Base-by-base conservation (phyloP, 1,284 basidiomycete genomes). In the Entoloma clypeatum region DNA sequence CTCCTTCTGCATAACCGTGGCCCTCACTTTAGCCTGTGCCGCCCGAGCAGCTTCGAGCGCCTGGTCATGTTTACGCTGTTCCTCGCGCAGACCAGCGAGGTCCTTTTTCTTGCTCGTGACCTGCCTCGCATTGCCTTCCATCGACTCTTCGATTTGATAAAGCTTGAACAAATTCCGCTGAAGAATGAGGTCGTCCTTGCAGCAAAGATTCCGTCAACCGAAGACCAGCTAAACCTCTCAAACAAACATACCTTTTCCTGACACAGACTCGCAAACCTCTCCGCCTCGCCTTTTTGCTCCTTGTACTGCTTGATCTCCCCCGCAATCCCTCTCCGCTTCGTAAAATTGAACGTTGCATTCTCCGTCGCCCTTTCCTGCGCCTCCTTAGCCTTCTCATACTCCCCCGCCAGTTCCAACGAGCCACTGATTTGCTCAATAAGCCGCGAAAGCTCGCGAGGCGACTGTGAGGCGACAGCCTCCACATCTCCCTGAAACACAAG, bases 401-500 rank as follows among this genome's bases (percentile, higher is more conserved):
- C 92, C 0, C 73, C 68, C 1, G 91, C 82, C 16, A 96, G 78
- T 56, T 98, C 95, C 25, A 95, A 73, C 0, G 91, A 94, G 1
- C 93, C 93, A 49, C 85, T 91, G 51, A 99, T 98, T 59, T 97
- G 92, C 54, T 99, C 96, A 36, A 99, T 88, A 31, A 99, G 80
- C 25, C 80, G 77, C 1, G 93, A 81, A 16, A 99, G 79, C 51
- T 96, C 92, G 51, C 85, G 86, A 7, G 94, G 80, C 1, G 91
- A 93, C 58, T 99, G 96, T 6, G 91, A 92, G 0, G 96, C 96
- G 33, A 99, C 91, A 2, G 92, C 91, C 66, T 99, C 96, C 26
- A 99, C 96, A 60, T 99, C 96, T 41, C 96, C 96, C 63, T 97
- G 93, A 68, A 99, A 99, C n/a, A 99, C 96, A 41, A 99, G 83